Evolutionary conservation across 441 rosid species (phyloP), one percentile per base, ranked within the genome.

Genomic region (Pelargonium cotyledonis): DNA sequence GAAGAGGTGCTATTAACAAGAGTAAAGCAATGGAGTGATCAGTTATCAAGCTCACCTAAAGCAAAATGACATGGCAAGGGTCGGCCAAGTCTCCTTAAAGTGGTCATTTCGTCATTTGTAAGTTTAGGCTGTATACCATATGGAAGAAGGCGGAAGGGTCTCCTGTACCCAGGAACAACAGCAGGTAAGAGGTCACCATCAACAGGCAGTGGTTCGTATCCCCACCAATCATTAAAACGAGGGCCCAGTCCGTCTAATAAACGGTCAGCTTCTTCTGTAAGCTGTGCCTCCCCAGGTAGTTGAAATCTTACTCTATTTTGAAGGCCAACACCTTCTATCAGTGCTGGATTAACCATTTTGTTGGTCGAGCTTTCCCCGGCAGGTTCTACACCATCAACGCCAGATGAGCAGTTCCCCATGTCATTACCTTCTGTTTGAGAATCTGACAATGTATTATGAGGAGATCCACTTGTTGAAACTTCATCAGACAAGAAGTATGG

Each of bases 181-280:
- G 92, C 97, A 61, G 98, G 98, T 43, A 95, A 84, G 75, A 95
- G 92, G 82, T 95, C 97, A 80, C 89, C 98, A 80, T 92, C 97
- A 57, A 95, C 84, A 35, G 99, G 99, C 43, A 85, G 83, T 29
- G 99, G 99, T 62, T 92, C 96, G 79, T 88, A 92, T 26, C 96
- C 99, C 99, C 97, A 90, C 98, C 98, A 92, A 67, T 90, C 98
- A 55, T 81, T 79, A 76, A 82, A 95, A 31, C 99, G 86, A 18
- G 99, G 99, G 67, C 98, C 98, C 73, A 95, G 75, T 69, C 97
- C 98, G 65, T 92, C 91, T 75, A 95, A 82, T 81, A 92, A 83
- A 66, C 76, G 69, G 65, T 92, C 93, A 72, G 89, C 89, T 80
- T 95, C 98, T 79, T 85, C 89, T 38, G 85, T 83, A 70, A 92